Conservation (phyloP, 148 eudicot species). For the Silene uniflora region DNA sequence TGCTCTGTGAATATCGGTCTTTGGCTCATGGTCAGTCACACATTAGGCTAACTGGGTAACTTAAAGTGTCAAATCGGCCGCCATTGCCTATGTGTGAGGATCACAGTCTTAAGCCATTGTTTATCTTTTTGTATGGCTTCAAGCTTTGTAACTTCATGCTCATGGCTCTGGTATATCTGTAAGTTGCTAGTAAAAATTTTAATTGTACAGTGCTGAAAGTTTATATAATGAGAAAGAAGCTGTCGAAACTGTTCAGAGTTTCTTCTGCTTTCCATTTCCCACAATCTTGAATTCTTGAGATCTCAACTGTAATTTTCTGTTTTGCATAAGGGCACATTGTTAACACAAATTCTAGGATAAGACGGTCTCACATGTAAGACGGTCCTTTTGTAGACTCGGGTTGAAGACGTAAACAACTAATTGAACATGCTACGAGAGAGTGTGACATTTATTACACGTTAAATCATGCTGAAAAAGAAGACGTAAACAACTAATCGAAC, state of each 20-base stretch:
- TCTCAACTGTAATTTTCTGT: background rate
- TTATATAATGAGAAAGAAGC: constrained; percentile 20
- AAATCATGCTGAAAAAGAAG: too few relatives aligned
- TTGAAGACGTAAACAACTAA: too few relatives aligned
- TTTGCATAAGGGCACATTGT: too few relatives aligned
- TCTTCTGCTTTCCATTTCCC: background rate
- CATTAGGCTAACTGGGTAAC: constrained; percentile 28
- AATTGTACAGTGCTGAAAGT: constrained; percentile 28
- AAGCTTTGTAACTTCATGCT: constrained; percentile 21
- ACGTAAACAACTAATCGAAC: too few relatives aligned
- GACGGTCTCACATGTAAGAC: too few relatives aligned
- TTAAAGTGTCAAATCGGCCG: constrained; percentile 12
- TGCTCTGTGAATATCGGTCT: constrained; percentile 27
- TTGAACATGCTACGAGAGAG: too few relatives aligned
- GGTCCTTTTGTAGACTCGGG: too few relatives aligned
- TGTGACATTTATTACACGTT: too few relatives aligned
- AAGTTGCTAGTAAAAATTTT: constrained; percentile 20
- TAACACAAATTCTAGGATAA: too few relatives aligned
- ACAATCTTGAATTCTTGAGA: background rate
- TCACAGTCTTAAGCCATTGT: constrained; percentile 19
- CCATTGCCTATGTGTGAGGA: constrained; percentile 19
- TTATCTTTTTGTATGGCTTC: constrained; percentile 19
- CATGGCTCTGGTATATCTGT: constrained; percentile 21
- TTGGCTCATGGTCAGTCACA: constrained; percentile 14
- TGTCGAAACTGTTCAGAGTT: background rate